A percentile compares a stretch with the other conserved stretches of the same genome.
These are phyloP conservation scores for Saksenaea oblongispora DNA, from an alignment of 371 early-diverging fungal genomes.

Conservation along the genomic window DNA sequence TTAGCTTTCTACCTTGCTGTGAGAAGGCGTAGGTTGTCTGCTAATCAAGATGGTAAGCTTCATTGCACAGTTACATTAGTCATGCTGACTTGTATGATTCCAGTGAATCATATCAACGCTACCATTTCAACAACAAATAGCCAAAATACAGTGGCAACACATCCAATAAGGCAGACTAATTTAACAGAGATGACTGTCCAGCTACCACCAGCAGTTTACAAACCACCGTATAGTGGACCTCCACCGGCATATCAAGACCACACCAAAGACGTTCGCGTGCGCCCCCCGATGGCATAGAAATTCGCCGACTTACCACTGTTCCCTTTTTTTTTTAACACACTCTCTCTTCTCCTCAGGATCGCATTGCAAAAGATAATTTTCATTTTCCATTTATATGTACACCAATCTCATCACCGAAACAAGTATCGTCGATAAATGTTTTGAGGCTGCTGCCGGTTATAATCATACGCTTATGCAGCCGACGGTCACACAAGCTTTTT, in stretches of 20 bases:
- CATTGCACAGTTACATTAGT: neutral
- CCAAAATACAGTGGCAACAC: neutral
- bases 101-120: neutral
- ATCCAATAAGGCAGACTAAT: neutral
- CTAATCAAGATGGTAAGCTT: conserved; percentile 4
- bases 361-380: neutral
- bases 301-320: neutral
- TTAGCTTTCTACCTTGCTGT: conserved; percentile 17
- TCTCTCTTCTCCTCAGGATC: neutral
- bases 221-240: neutral
- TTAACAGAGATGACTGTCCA: neutral
- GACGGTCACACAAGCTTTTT: neutral
- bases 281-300: conserved; percentile 9
- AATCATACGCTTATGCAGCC: neutral
- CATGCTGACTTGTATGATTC: neutral
- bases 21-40: conserved; percentile 10
- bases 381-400: neutral
- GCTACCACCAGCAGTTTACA: conserved; percentile 7
- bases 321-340: too few species aligned
- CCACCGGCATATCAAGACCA: conserved; percentile 34
- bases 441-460: neutral
- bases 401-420: neutral
- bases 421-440: neutral
- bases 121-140: neutral
- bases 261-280: conserved; percentile 20